phyloP scores from a whole-genome alignment of 164 flowering plant species.

The Aristolochia fimbriata region DNA sequence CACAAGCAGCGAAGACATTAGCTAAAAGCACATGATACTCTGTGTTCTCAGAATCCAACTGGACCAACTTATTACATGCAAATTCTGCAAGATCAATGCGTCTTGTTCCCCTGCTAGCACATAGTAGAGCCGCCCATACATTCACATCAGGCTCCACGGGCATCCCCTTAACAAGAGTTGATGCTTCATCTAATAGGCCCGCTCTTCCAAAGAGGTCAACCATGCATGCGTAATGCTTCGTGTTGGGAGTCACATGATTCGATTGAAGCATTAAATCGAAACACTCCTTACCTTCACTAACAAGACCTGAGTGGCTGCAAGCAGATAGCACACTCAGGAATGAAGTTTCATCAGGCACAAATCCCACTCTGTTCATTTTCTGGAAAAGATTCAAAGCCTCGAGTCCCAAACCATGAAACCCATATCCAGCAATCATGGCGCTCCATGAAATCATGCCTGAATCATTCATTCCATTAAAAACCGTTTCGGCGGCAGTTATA shows the following conservation, averaged over 20 bases:
- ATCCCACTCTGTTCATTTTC: constrained; percentile 16
- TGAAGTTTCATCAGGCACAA: constrained; percentile 13
- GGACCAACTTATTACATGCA: constrained; percentile 8
- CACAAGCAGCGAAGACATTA: constrained; percentile 16
- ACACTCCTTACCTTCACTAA: constrained; percentile 12
- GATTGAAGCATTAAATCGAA: constrained; percentile 11
- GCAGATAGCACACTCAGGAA: constrained; percentile 20
- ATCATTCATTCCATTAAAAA: constrained; percentile 10
- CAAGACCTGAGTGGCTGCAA: constrained; percentile 23
- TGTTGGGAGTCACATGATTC: constrained; percentile 1
- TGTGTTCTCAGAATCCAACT: constrained; percentile 11
- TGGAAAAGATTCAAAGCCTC: constrained; percentile 16
- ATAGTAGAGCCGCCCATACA: constrained; percentile 21
- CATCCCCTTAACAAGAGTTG: constrained; percentile 12
- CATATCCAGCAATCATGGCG: constrained; percentile 19
- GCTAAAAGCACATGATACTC: constrained; percentile 17
- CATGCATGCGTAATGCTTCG: constrained; percentile 25
- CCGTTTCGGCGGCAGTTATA: constrained; percentile 7
- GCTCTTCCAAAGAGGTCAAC: constrained; percentile 23
- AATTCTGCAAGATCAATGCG: constrained; percentile 13
- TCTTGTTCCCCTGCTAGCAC: constrained; percentile 13
- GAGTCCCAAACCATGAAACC: constrained; percentile 17
- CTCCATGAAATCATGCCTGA: constrained; percentile 14
- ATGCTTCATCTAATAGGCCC: constrained; percentile 17
- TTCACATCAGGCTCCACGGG: constrained; percentile 9